phyloP scores from a whole-genome alignment of 805 yeast genomes.

The Priceomyces castillae region DNA sequence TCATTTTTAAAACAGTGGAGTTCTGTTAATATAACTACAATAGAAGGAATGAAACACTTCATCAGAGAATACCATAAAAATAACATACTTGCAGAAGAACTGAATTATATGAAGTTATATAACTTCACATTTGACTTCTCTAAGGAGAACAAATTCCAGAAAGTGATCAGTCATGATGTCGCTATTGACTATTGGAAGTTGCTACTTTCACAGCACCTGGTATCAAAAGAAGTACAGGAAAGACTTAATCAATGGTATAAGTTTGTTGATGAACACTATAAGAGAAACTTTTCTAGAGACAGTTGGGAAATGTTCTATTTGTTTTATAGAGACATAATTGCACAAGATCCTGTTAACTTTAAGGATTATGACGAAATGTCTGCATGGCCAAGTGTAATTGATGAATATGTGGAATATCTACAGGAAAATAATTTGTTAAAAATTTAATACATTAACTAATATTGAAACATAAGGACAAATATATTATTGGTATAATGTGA shows the following conservation, averaged over 20 bases:
- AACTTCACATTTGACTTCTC: slow-evolving; percentile 67
- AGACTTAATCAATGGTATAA: slow-evolving; percentile 55
- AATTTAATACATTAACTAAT: background rate
- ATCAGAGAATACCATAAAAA: slow-evolving; percentile 14
- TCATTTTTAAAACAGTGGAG: slow-evolving; percentile 62
- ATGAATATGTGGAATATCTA: slow-evolving; percentile 70
- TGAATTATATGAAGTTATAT: slow-evolving; percentile 58
- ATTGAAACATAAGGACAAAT: background rate
- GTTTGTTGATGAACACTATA: slow-evolving; percentile 46
- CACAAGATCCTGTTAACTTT: slow-evolving; percentile 47
- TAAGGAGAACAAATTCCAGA: slow-evolving; percentile 54
- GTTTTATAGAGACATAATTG: slow-evolving; percentile 52
- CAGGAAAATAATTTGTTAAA: slow-evolving; percentile 20
- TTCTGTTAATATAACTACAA: slow-evolving; percentile 22
- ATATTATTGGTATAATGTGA: background rate
- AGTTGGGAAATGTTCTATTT: slow-evolving; percentile 82
- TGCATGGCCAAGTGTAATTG: slow-evolving; percentile 92
- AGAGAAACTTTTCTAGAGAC: slow-evolving; percentile 60
- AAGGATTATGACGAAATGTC: slow-evolving; percentile 69
- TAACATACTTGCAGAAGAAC: slow-evolving; percentile 23
- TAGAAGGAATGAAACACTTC: slow-evolving; percentile 46
- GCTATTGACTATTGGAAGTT: slow-evolving; percentile 79
- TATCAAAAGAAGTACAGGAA: slow-evolving; percentile 10
- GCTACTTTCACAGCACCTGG: slow-evolving; percentile 37
- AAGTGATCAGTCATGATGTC: slow-evolving; percentile 53